These are phyloP conservation scores for Pseudocercospora macadamiae DNA, from an alignment of 2,329 filamentous ascomycete species.

Conservation along the genomic window DNA sequence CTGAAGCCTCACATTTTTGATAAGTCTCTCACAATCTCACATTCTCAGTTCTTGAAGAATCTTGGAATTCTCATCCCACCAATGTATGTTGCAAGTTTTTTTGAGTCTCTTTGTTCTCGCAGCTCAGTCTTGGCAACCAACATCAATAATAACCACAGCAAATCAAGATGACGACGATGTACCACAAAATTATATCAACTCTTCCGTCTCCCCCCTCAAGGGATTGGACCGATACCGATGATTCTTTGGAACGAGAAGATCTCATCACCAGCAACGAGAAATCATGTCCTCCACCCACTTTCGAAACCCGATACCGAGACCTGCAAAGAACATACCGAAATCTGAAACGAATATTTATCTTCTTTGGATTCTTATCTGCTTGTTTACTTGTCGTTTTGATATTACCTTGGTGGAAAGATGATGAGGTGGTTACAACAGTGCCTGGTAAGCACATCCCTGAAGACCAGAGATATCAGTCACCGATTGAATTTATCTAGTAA, in stretches of 20 bases:
- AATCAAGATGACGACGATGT: not conserved
- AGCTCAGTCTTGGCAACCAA: too few species aligned
- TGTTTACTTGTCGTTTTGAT: constrained; percentile 9
- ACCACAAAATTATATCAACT: not conserved
- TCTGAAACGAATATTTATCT: not conserved
- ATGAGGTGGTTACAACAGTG: too few species aligned
- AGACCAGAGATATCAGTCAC: too few species aligned
- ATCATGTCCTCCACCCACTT: not conserved
- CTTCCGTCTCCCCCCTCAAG: not conserved
- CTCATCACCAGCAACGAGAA: not conserved
- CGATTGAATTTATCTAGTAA: constrained; percentile 9
- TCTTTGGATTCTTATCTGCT: constrained; percentile 2
- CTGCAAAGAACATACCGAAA: not conserved
- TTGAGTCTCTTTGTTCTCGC: too few species aligned
- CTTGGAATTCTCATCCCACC: too few species aligned
- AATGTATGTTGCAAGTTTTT: too few species aligned
- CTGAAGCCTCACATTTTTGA: not conserved
- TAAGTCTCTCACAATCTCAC: not conserved
- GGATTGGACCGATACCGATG: constrained; percentile 3
- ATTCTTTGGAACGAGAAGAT: constrained; percentile 13
- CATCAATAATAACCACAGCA: too few species aligned
- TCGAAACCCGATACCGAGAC: constrained; percentile 8
- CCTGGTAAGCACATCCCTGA: too few species aligned
- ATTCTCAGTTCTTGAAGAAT: not conserved
- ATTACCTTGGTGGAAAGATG: constrained; percentile 11